Evolutionary conservation across 306 rosid species (phyloP), one percentile per base, ranked within the genome.

Genomic region (Cicer chorassanicum): DNA sequence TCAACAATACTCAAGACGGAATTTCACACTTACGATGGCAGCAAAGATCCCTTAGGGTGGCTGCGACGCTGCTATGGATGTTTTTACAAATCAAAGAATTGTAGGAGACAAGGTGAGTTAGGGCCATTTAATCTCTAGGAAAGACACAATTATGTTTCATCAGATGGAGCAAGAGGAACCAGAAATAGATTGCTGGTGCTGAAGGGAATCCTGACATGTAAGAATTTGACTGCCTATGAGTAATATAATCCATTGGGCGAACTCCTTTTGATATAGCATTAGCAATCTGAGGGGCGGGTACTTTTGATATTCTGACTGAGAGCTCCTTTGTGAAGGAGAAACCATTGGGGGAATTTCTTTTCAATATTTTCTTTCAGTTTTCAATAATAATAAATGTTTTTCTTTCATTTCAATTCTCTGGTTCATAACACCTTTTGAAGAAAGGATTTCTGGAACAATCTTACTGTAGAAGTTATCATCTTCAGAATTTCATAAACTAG

Each of bases 381-480:
- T 50, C 15, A 50, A 50, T 50, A 21, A 57, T 50, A 50, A 50
- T 50, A 21, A 57, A 57, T 57, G 15, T 0, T 57, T 57, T 57
- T 57, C 39, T 24, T 57, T 15, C 38, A 10, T 21, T 56, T 56
- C 63, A 56, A 56, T 56, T 56, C 14, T 56, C 63, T 21, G 18
- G 43, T 59, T 59, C 43, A 13, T 59, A 24, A 57, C 18, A 61
- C 45, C 44, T 38, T 45, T 54, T 54, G 13, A 53, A 36, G 40
- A 9, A 44, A 9, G 6, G 55, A 60, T 63, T 67, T 44, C 59
- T 14, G 7, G 51, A 65, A 66, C 19, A 73, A 73, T 15, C 40
- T 62, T 75, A 63, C 74, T 76, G 62, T 43, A 54, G 62, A 48
- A 45, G 34, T 24, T 64, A 55, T 19, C 13, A 72, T 64, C 5